phyloP scores from a whole-genome alignment of 2,329 filamentous ascomycete genomes.

The Cercospora citrullina region DNA sequence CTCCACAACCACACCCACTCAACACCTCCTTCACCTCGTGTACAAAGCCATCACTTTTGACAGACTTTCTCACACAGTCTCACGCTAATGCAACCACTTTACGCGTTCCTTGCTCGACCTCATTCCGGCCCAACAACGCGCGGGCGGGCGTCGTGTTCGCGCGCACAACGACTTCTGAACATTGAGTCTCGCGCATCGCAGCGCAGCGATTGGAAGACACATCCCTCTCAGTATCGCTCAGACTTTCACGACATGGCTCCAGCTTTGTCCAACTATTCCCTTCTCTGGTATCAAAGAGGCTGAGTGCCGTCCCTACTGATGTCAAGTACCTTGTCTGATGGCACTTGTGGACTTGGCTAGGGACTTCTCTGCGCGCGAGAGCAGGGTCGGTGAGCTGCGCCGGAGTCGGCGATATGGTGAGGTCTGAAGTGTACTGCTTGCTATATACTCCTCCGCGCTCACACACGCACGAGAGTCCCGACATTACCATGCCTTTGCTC shows the following conservation, averaged over 20 bases:
- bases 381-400: conserved; percentile 7
- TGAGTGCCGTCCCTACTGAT: not conserved
- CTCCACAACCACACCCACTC: conserved; percentile 7
- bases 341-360: not conserved
- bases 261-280: not conserved
- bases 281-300: conserved; percentile 4
- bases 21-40: conserved; percentile 10
- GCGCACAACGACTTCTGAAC: conserved; percentile 17
- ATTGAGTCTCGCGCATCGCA: conserved; percentile 6
- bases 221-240: not conserved
- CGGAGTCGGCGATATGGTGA: conserved; percentile 16
- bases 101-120: conserved; percentile 15
- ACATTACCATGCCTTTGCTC: conserved; percentile 1
- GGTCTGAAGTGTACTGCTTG: conserved; percentile 16
- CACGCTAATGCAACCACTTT: conserved; percentile 18
- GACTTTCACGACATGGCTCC: conserved; percentile 5
- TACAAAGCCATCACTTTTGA: conserved; percentile 14
- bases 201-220: conserved; percentile 10
- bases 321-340: conserved; percentile 7
- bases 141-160: not conserved
- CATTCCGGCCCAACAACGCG: not conserved
- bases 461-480: not conserved
- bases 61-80: conserved; percentile 6
- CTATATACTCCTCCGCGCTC: conserved; percentile 11
- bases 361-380: not conserved